Evolutionary conservation across 1,284 basidiomycete genomes (phyloP).

Genomic region (Athelia psychrophila): DNA sequence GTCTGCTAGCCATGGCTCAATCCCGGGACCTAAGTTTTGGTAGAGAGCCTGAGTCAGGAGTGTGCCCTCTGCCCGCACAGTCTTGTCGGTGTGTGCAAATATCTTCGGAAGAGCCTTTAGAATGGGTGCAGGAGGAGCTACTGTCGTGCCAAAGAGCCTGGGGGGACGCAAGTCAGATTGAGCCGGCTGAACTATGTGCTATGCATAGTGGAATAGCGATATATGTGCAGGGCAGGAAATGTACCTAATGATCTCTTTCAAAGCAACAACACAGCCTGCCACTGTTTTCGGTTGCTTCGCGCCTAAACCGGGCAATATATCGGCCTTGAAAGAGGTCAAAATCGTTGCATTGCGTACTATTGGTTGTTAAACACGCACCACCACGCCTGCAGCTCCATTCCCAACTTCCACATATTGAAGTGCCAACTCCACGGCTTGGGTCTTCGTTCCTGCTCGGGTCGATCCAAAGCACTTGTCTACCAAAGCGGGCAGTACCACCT

Average conservation of each 20-base stretch:
- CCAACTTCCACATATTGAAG: conserved; percentile 94
- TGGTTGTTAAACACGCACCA: conserved; percentile 61
- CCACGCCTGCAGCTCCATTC: conserved; percentile 83
- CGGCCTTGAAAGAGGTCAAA: conserved; percentile 50
- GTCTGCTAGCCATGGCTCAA: conserved; percentile 87
- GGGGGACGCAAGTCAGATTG: background rate
- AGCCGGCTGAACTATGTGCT: too few species aligned
- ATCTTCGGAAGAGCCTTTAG: conserved; percentile 91
- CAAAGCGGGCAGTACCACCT: conserved; percentile 81
- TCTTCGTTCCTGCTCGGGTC: conserved; percentile 88
- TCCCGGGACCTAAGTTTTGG: conserved; percentile 85
- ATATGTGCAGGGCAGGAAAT: background rate
- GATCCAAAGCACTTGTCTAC: conserved; percentile 98
- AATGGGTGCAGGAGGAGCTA: conserved; percentile 74
- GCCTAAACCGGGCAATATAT: conserved; percentile 80
- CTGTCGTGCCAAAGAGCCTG: conserved; percentile 83
- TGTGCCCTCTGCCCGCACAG: conserved; percentile 90
- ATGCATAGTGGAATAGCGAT: too few species aligned
- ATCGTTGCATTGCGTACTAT: conserved; percentile 15
- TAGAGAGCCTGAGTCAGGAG: conserved; percentile 79
- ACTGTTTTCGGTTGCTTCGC: conserved; percentile 97
- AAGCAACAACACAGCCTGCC: conserved; percentile 72
- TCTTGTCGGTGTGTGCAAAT: conserved; percentile 95
- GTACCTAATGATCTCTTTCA: conserved; percentile 78
- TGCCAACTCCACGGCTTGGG: conserved; percentile 83